Conservation (phyloP, 192 early-diverging fungal species). For the Gaertneriomyces sp. region DNA sequence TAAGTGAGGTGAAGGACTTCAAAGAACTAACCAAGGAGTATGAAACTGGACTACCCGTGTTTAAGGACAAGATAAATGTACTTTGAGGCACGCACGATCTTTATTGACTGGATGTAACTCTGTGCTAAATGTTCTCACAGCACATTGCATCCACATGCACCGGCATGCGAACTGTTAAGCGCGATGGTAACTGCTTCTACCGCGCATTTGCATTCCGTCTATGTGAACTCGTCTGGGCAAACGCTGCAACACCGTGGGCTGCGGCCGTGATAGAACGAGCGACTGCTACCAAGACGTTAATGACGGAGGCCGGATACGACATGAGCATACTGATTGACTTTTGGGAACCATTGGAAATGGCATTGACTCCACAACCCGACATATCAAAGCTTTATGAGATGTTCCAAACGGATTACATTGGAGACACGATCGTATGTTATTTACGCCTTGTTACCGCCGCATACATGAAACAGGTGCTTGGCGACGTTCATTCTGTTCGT, state of each 20-base stretch:
- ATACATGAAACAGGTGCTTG: slow-evolving; percentile 40
- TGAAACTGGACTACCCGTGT: slow-evolving; percentile 18
- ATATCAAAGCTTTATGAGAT: slow-evolving; percentile 27
- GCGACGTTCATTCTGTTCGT: not conserved
- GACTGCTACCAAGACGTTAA: not conserved
- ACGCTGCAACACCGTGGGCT: slow-evolving; percentile 29
- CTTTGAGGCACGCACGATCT: not conserved
- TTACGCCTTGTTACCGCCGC: slow-evolving; percentile 49
- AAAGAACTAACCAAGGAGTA: slow-evolving; percentile 23
- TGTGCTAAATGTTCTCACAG: not conserved
- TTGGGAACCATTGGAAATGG: slow-evolving; percentile 41
- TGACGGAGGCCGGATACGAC: slow-evolving; percentile 36
- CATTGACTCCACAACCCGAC: slow-evolving; percentile 14
- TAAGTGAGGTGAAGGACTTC: not conserved
- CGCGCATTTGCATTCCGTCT: slow-evolving; percentile 46
- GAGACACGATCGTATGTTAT: slow-evolving; percentile 54
- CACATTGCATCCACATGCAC: not conserved
- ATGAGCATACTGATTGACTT: slow-evolving; percentile 47
- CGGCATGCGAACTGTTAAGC: slow-evolving; percentile 7
- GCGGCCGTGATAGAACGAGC: slow-evolving; percentile 21
- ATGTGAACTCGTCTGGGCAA: slow-evolving; percentile 37
- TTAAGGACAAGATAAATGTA: slow-evolving; percentile 18
- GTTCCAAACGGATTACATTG: slow-evolving; percentile 39
- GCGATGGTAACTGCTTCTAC: slow-evolving; percentile 60
- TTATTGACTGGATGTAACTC: not conserved